These are phyloP conservation scores for Secale cereale DNA, from an alignment of 176 grass and related monocot genomes.

Conservation along the genomic window DNA sequence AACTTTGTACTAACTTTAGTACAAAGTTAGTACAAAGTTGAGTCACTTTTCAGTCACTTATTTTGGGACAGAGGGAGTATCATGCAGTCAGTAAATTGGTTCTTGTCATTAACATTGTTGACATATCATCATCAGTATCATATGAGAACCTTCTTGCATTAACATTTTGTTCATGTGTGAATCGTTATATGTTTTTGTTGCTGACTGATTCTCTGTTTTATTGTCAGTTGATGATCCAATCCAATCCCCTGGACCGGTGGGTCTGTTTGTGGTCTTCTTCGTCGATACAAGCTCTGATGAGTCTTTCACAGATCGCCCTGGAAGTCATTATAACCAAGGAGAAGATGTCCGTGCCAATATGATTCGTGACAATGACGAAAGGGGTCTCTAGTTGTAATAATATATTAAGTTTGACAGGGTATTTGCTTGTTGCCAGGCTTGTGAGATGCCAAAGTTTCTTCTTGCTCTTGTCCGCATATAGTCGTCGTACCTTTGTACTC, in stretches of 20 bases:
- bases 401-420: constrained; percentile 25
- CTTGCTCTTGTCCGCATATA: neutral
- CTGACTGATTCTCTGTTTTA: constrained; percentile 12
- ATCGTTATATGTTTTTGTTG: neutral
- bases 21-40: no score
- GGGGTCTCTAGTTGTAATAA: constrained; percentile 42
- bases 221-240: constrained; percentile 31
- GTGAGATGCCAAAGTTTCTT: constrained; percentile 22
- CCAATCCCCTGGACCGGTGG: neutral
- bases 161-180: neutral
- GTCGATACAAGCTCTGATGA: constrained; percentile 4
- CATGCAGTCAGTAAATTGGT: neutral
- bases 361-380: constrained; percentile 37
- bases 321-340: constrained; percentile 20
- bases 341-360: constrained; percentile 18
- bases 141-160: neutral
- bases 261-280: neutral
- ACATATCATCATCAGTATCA: neutral
- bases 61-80: no score
- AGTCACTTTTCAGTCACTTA: no score
- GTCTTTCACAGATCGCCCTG: neutral
- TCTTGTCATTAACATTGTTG: neutral
- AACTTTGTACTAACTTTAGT: no score
- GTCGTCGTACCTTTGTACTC: neutral
- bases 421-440: constrained; percentile 14